Base-by-base conservation (phyloP, 2,329 filamentous ascomycete species). In the Elsinoe perseae region DNA sequence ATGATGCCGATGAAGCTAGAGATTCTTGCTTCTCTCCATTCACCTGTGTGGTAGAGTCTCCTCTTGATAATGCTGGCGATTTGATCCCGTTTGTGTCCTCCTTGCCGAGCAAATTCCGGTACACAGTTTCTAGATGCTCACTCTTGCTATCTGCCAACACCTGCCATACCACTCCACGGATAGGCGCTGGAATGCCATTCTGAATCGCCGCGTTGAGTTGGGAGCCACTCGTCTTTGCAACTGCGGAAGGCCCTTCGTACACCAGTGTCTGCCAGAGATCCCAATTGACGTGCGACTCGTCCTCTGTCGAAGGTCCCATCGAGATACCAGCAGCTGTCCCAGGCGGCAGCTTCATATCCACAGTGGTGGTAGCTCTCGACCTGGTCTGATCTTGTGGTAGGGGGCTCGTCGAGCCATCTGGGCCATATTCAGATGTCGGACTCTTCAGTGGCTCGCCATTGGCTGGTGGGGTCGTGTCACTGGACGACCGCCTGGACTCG, bases 111-210 rank as follows among this genome's bases (percentile, higher is more conserved):
- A 98, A 78, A 59, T 95, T 90, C 61, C 80, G 82, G 73, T 97
- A 98, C n/a, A 90, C 81, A 14, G 78, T 73, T 71, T 98, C 93
- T 16, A 98, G 75, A 43, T 95, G 89, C 59, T 92, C 86, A 64
- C 89, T 95, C 71, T 95, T 95, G 73, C 91, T 96, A 67, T 95
- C 89, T 2, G 93, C 90, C 60, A 98, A 75, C 6, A 97, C 92
- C 72, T 98, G 93, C 93, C 93, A 98, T 52, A 98, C 91, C 2
- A 98, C 93, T n/a, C 93, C 95, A 58, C 93, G 85, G 60, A 98
- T 95, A 2, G 91, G 92, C 62, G 86, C 90, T 1, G 93, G 93
- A 57, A 98, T 98, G 28, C 93, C 93, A 36, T 86, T 87, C 50
- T 92, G 88, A 64, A 98, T 96, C 20, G 93, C 91, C 62, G 80